Percentiles rank a stretch among this genome's conserved stretches.
Evolutionary conservation across 768 basidiomycete species (phyloP).

Genomic region (Russula abietina): DNA sequence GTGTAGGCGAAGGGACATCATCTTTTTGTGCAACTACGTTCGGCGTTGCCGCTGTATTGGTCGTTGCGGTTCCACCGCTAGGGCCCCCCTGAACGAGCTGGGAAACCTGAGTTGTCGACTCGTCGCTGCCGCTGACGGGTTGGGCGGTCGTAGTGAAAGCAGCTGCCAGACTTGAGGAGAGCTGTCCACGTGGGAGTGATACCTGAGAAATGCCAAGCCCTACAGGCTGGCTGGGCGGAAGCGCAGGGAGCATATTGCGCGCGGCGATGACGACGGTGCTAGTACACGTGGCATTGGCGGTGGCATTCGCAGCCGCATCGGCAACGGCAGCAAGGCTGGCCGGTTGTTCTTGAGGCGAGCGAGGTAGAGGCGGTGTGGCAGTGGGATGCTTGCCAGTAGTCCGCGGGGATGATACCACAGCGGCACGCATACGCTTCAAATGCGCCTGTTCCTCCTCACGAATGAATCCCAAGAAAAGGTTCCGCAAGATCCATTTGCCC

Average conservation of each 20-base stretch:
- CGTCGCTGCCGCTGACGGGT: neutral
- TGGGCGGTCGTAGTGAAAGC: neutral
- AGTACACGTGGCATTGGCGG: slow-evolving; percentile 25
- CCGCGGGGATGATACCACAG: neutral
- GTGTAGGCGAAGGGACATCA: slow-evolving; percentile 46
- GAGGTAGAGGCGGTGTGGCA: slow-evolving; percentile 5
- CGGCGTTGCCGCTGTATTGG: neutral
- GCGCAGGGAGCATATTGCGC: slow-evolving; percentile 58
- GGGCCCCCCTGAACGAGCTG: neutral
- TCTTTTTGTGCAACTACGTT: slow-evolving; percentile 27
- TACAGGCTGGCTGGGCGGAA: slow-evolving; percentile 42
- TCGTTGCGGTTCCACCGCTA: neutral
- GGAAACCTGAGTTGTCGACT: slow-evolving; percentile 3
- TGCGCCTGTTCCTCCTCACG: slow-evolving; percentile 52
- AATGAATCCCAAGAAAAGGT: slow-evolving; percentile 76
- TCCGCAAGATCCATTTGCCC: slow-evolving; percentile 85
- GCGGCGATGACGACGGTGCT: slow-evolving; percentile 49
- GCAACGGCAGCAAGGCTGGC: neutral
- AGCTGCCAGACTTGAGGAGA: slow-evolving; percentile 22
- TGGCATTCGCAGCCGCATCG: slow-evolving; percentile 4
- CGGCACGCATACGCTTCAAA: slow-evolving; percentile 25
- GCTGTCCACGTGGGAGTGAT: slow-evolving; percentile 17
- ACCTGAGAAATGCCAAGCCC: slow-evolving; percentile 7
- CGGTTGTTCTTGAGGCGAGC: neutral
- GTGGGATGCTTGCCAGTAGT: neutral